Evolutionary conservation across 768 basidiomycete genomes (phyloP), one percentile per base, ranked within the genome.

Genomic region (Floccularia luteovirens): DNA sequence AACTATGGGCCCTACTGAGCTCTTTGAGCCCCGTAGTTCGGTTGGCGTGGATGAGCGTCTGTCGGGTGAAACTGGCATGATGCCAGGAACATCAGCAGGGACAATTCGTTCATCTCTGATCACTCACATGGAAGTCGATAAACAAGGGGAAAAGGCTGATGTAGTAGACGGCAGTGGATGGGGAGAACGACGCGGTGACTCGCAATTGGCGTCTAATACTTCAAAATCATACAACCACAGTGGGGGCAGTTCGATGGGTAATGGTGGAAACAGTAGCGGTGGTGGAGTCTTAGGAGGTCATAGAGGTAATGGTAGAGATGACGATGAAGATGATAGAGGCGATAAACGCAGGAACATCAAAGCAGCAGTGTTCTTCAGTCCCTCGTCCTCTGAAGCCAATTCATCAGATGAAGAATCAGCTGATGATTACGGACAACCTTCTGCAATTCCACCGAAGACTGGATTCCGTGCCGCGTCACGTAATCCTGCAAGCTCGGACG

Each of bases 71-170:
- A 12, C 32, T 8, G 16, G 20, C 6, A 34, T 34, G 20, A 34
- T 14, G 20, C 63, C 71, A n/a, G 62, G 66, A n/a, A 66, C 69
- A 11, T 70, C 74, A 22, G 60, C 59, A 20, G 71, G 62, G 31
- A 72, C 69, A 19, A 63, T 71, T 39, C 58, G 69, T 16, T 56
- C 56, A 24, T 50, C 56, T 21, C 39, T 52, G 45, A 36, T 38
- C 22, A 33, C 42, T n/a, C 44, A 33, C 41, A 44, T 33, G 24
- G 36, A 36, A 12, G 42, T 41, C 19, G 20, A 24, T n/a, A 23
- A 37, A 38, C 21, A 38, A 30, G 32, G 42, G 24, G 47, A 47
- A 38, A 46, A 45, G 23, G 50, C 24, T 3, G 50, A 57, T 37
- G 24, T 42, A 25, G 45, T 52, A 25, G 61, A 58, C 33, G 55